Base-by-base conservation (phyloP, 2,329 filamentous ascomycete species). In the Aspergillus aculeatus region DNA sequence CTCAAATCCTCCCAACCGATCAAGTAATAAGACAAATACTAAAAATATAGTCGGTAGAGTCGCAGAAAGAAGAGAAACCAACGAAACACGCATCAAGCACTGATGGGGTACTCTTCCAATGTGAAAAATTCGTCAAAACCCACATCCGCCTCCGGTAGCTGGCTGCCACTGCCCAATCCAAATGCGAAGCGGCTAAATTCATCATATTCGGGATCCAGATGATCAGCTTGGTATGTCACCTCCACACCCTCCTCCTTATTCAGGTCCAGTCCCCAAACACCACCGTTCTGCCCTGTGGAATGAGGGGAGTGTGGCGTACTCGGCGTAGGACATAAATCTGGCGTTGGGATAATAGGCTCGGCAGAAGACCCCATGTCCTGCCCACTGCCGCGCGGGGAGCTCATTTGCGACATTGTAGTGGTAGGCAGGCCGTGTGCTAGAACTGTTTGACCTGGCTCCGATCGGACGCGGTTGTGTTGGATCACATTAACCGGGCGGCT, bases 41-140 rank as follows among this genome's bases (percentile, higher is more conserved):
- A 66, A 69, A 67, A 48, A 69, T 68, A 56, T 51, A 57, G 35
- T 35, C 31, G 58, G 35, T 32, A 32, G 16, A 57, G 26, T n/a
- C 50, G 51, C 44, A 49, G 44, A 53, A 54, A 60, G 23, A 38
- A 48, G 56, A 61, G 66, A 68, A 41, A 50, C 26, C 58, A 56
- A 26, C 51, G 10, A 44, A 41, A 52, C 48, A 47, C 56, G 47
- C 54, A 50, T 60, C 62, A 72, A 50, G 69, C 66, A 38, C 68
- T 68, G 12, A 68, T 67, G 21, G 68, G 64, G 62, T 67, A 74
- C 12, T 75, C 72, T 51, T 74, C 72, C 29, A 75, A 56, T 7
- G 68, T 59, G 14, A 75, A 66, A 50, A 70, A 67, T 14, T 75
- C 73, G 14, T 75, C 73, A 61, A 75, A 71, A 21, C 63, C 68